phyloP scores from a whole-genome alignment of 306 rosid genomes.

The Glycine latifolia region DNA sequence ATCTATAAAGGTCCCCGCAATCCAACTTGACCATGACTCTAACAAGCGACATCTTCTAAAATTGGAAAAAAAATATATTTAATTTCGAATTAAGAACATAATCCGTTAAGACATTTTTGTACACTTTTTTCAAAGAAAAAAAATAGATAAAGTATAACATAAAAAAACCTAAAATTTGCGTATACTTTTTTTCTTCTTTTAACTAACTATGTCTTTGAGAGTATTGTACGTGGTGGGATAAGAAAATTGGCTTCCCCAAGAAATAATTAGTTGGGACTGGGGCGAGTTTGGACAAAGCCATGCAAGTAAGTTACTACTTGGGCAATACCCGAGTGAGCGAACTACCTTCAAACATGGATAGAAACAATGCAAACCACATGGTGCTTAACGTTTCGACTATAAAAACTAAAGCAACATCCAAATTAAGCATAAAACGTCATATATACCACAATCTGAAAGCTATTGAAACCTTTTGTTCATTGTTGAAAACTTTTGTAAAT shows the following conservation, averaged over 20 bases:
- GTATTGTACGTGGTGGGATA: neutral
- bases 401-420: neutral
- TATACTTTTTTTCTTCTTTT: neutral
- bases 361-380: constrained; percentile 17
- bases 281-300: neutral
- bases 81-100: neutral
- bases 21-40: neutral
- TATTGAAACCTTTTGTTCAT: neutral
- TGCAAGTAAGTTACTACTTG: neutral
- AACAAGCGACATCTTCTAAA: constrained; percentile 12
- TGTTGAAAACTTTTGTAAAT: neutral
- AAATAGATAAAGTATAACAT: neutral
- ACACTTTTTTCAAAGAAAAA: neutral
- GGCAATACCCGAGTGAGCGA: constrained; percentile 21
- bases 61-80: neutral
- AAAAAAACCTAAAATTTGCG: neutral
- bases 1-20: constrained; percentile 17
- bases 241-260: neutral
- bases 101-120: neutral
- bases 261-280: neutral
- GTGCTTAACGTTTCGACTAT: neutral
- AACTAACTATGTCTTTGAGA: neutral
- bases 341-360: neutral
- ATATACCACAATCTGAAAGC: neutral
- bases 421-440: neutral